Percentiles rank a stretch among this genome's conserved stretches.
Evolutionary conservation across 352 stramenopile species (phyloP).

Genomic region (Globisporangium abappressorium): DNA sequence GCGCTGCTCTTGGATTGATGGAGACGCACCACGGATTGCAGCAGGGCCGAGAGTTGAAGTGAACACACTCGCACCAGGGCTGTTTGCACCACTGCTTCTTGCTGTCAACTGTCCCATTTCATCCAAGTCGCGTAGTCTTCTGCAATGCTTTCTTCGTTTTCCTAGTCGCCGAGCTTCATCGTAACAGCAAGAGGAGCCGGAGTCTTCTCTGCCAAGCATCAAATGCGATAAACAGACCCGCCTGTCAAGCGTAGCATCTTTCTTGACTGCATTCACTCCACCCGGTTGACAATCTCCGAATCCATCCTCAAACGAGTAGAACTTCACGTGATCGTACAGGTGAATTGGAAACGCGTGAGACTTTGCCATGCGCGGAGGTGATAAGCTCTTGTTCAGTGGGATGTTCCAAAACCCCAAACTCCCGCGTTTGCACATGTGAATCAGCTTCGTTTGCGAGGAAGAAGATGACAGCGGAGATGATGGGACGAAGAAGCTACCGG

Average conservation of each 20-base stretch:
- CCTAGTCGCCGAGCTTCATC: slow-evolving; percentile 27
- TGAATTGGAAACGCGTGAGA: slow-evolving; percentile 12
- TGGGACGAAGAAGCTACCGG: slow-evolving; percentile 20
- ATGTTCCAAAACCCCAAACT: slow-evolving; percentile 56
- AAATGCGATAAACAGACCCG: slow-evolving; percentile 37
- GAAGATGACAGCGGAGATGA: slow-evolving; percentile 15
- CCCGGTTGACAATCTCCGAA: slow-evolving; percentile 11
- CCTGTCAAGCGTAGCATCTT: neutral
- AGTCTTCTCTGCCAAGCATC: slow-evolving; percentile 39
- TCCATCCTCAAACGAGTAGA: slow-evolving; percentile 29
- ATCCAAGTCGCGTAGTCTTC: slow-evolving; percentile 5
- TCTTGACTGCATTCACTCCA: neutral
- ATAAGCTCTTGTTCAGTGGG: slow-evolving; percentile 21
- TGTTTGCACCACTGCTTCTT: neutral
- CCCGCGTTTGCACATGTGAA: slow-evolving; percentile 56
- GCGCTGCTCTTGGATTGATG: neutral
- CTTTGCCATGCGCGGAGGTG: slow-evolving; percentile 22
- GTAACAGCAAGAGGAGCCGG: slow-evolving; percentile 31
- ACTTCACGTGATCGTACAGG: slow-evolving; percentile 26
- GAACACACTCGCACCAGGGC: slow-evolving; percentile 24
- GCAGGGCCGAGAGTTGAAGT: slow-evolving; percentile 3
- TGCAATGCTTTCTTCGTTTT: slow-evolving; percentile 23
- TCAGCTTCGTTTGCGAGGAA: slow-evolving; percentile 23
- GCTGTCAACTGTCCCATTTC: neutral
- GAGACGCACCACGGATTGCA: slow-evolving; percentile 4